These are phyloP conservation scores for Metschnikowia shivogae DNA, from an alignment of 805 yeast genomes.

Conservation along the genomic window DNA sequence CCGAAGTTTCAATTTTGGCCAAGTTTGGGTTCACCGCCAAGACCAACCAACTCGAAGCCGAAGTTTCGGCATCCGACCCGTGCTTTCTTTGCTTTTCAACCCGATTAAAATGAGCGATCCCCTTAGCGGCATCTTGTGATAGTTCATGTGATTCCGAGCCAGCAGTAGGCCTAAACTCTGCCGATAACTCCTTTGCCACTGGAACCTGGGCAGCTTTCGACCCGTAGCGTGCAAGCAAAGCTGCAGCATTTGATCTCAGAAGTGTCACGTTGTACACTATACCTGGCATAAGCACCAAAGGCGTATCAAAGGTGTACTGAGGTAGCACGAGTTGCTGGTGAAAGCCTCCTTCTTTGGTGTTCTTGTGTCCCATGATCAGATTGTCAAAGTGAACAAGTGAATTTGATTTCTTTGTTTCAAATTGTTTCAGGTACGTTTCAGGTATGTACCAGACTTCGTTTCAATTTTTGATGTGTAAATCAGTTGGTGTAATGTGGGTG, in stretches of 20 bases:
- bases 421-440: too few relatives aligned
- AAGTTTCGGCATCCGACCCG: background rate
- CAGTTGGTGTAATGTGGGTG: too few relatives aligned
- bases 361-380: constrained; percentile 3
- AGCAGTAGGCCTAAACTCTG: constrained; percentile 32
- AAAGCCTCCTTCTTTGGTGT: constrained; percentile 8
- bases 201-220: constrained; percentile 25
- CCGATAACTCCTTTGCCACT: constrained; percentile 27
- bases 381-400: too few relatives aligned
- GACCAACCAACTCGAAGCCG: constrained; percentile 35
- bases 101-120: constrained; percentile 23
- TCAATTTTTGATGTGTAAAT: too few relatives aligned
- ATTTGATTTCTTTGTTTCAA: too few relatives aligned
- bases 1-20: constrained; percentile 25
- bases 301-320: constrained; percentile 38
- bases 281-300: constrained; percentile 56
- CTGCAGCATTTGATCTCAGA: constrained; percentile 43
- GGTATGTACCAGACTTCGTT: too few relatives aligned
- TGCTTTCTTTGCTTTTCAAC: constrained; percentile 7
- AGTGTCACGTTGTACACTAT: constrained; percentile 57
- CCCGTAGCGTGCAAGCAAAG: constrained; percentile 42
- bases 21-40: constrained; percentile 34
- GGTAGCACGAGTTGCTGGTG: constrained; percentile 30
- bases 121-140: constrained; percentile 30
- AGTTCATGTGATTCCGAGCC: constrained; percentile 14